phyloP scores from a whole-genome alignment of 129 eudicot genomes.

The Artemisia argyi region DNA sequence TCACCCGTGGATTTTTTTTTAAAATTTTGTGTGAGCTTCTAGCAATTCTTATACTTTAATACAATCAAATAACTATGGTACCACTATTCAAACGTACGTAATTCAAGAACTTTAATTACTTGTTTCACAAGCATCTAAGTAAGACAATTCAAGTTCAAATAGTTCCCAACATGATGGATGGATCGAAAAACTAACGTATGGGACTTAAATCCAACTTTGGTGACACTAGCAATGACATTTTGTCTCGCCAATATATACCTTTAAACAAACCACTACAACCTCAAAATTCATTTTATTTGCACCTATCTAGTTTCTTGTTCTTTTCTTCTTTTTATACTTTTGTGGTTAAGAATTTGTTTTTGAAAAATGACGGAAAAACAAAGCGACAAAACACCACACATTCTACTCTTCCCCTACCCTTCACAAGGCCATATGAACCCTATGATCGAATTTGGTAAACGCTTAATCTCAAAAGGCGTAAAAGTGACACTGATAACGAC shows the following conservation, averaged over 20 bases:
- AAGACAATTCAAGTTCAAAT: too few relatives aligned
- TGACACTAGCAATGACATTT: slow-evolving; percentile 4
- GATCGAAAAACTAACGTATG: neutral
- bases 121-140: too few relatives aligned
- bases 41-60: too few relatives aligned
- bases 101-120: too few relatives aligned
- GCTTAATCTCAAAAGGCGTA: slow-evolving; percentile 32
- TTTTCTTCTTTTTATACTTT: too few relatives aligned
- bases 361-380: neutral
- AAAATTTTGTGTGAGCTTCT: too few relatives aligned
- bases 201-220: neutral
- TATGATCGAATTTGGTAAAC: slow-evolving; percentile 33
- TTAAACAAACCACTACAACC: neutral
- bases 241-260: neutral
- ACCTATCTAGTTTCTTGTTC: too few relatives aligned
- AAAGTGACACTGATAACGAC: slow-evolving; percentile 34
- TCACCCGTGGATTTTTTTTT: too few relatives aligned
- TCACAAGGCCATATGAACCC: slow-evolving; percentile 53
- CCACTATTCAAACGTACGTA: too few relatives aligned
- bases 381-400: slow-evolving; percentile 14
- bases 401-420: slow-evolving; percentile 37
- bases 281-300: too few relatives aligned
- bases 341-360: too few relatives aligned
- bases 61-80: too few relatives aligned
- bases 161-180: neutral